These are phyloP conservation scores for Phytophthora sp. DNA, from an alignment of 352 stramenopile genomes.

Conservation along the genomic window DNA sequence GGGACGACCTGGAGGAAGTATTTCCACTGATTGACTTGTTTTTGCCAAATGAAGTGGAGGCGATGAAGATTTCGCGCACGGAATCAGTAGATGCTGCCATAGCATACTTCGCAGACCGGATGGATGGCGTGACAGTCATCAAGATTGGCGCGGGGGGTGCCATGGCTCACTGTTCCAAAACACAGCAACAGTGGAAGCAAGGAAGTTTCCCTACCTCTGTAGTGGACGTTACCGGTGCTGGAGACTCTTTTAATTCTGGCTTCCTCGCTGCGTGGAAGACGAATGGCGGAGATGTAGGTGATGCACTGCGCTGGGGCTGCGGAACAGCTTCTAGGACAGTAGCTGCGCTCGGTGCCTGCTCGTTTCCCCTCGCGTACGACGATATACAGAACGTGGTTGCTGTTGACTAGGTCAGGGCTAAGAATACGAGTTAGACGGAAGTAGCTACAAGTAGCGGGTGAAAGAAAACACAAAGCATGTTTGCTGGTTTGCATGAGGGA, in stretches of 20 bases:
- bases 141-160: conserved; percentile 74
- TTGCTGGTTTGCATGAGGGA: too few species aligned
- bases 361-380: conserved; percentile 42
- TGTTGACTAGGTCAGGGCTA: conserved; percentile 2
- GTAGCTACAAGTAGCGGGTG: neutral
- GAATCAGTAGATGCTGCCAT: conserved; percentile 61
- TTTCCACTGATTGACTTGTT: conserved; percentile 82
- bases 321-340: conserved; percentile 70
- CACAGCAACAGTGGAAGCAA: conserved; percentile 46
- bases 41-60: conserved; percentile 85
- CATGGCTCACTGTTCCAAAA: conserved; percentile 54
- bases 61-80: conserved; percentile 64
- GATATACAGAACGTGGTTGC: conserved; percentile 53
- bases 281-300: conserved; percentile 44
- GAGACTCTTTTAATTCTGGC: conserved; percentile 87
- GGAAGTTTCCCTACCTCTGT: conserved; percentile 58
- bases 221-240: conserved; percentile 83
- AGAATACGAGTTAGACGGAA: neutral
- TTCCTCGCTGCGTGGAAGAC: conserved; percentile 78
- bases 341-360: conserved; percentile 59
- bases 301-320: conserved; percentile 71
- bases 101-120: conserved; percentile 46
- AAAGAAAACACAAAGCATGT: neutral
- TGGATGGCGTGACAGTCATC: conserved; percentile 65
- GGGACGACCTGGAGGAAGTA: conserved; percentile 62